Conservation (phyloP, 2,329 filamentous ascomycete genomes). For the Cladophialophora bantiana region DNA sequence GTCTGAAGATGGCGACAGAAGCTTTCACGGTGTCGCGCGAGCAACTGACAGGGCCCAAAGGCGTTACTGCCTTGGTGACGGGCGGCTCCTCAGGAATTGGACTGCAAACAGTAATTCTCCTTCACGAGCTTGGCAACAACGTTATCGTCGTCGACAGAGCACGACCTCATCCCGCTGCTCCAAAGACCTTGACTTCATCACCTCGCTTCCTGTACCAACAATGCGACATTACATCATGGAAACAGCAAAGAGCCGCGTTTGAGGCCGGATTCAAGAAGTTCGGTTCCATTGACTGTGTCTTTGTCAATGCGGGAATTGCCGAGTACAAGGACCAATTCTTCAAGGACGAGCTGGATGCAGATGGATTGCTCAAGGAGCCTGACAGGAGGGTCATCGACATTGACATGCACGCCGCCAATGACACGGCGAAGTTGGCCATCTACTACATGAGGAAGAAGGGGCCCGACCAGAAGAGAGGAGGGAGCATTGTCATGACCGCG, state of each 20-base stretch:
- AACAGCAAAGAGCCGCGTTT: conserved; percentile 54
- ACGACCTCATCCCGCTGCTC: conserved; percentile 38
- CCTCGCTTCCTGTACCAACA: conserved; percentile 46
- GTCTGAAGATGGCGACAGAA: conserved; percentile 26
- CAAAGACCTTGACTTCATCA: conserved; percentile 44
- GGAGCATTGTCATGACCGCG: conserved; percentile 57
- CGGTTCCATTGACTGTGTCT: conserved; percentile 55
- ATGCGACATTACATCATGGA: conserved; percentile 57
- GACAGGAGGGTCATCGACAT: conserved; percentile 55
- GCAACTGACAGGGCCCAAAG: conserved; percentile 34
- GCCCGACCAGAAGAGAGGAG: conserved; percentile 45
- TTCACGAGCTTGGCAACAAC: conserved; percentile 50
- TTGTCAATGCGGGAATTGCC: conserved; percentile 59
- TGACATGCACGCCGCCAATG: conserved; percentile 56
- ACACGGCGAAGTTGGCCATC: conserved; percentile 58
- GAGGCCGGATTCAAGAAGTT: conserved; percentile 51
- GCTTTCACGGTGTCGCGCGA: conserved; percentile 45
- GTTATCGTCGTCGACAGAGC: conserved; percentile 51
- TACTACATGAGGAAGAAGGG: conserved; percentile 52
- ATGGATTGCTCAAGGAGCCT: conserved; percentile 55
- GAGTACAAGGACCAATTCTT: conserved; percentile 60
- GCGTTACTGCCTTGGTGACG: conserved; percentile 47
- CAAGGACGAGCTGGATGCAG: conserved; percentile 51
- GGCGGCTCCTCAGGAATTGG: conserved; percentile 52
- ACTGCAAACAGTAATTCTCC: conserved; percentile 50